Percentiles rank a stretch among this genome's conserved stretches.
Conservation (phyloP, 306 rosid genomes). For the Biancaea sappan region DNA sequence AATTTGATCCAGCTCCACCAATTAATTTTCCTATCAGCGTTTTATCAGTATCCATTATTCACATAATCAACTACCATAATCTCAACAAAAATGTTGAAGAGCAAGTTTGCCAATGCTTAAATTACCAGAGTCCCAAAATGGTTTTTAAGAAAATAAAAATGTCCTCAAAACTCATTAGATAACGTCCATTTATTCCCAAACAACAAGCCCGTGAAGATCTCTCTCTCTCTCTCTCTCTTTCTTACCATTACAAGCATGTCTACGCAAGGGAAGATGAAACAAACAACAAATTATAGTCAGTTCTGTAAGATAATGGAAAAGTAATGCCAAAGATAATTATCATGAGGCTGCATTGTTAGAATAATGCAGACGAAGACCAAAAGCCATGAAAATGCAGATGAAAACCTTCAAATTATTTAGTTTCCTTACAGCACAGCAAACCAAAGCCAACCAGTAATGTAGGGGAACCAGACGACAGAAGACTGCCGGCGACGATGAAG, state of each 20-base stretch:
- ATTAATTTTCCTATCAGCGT: not conserved
- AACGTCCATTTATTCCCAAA: not conserved
- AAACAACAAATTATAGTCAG: not conserved
- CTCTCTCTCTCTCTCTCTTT: no score
- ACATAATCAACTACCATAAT: not conserved
- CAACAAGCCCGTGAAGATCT: constrained; percentile 7
- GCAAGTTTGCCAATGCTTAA: not conserved
- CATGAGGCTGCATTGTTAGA: not conserved
- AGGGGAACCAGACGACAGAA: no score
- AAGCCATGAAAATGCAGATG: no score
- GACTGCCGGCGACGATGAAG: no score
- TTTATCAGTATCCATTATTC: not conserved
- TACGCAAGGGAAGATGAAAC: not conserved
- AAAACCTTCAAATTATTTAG: no score
- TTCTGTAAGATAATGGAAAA: not conserved
- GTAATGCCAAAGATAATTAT: not conserved
- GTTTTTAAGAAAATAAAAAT: not conserved
- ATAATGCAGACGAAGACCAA: no score
- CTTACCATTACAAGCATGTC: not conserved
- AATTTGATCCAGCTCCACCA: not conserved
- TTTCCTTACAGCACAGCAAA: no score
- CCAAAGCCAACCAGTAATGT: no score
- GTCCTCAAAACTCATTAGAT: not conserved
- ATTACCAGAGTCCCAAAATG: not conserved
- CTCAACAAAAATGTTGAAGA: not conserved